Evolutionary conservation across 202 grass and related monocot species (phyloP).

Genomic region (Brachypodium distachyon): DNA sequence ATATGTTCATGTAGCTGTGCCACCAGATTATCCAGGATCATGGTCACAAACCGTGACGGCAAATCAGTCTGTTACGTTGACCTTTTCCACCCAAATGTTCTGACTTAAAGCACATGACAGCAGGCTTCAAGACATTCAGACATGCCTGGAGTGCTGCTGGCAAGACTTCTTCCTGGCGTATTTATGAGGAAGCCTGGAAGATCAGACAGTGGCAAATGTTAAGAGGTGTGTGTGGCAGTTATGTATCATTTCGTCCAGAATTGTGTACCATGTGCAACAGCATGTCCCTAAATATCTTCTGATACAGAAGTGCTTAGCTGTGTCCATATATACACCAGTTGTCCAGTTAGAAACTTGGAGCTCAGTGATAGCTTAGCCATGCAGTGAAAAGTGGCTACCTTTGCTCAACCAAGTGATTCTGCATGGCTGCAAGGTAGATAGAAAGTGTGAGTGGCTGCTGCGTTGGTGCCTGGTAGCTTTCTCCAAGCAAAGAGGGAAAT

Average conservation of each 20-base stretch:
- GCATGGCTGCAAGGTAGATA: not conserved
- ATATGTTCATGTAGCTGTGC: constrained; percentile 4
- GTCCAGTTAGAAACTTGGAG: not conserved
- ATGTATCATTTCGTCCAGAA: not conserved
- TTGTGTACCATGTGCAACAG: constrained; percentile 2
- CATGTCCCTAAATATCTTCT: constrained; percentile 8
- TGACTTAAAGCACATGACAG: not conserved
- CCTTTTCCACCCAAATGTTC: not conserved
- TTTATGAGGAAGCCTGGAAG: not conserved
- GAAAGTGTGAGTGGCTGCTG: constrained; percentile 16
- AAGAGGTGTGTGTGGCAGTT: not conserved
- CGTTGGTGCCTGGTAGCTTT: constrained; percentile 25
- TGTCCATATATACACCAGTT: not conserved
- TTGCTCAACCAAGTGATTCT: not conserved
- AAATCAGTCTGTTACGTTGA: not conserved
- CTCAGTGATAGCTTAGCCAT: not conserved
- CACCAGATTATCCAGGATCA: not conserved
- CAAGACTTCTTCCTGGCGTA: not conserved
- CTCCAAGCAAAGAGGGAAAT: constrained; percentile 15
- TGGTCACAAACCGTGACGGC: not conserved
- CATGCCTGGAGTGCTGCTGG: not conserved
- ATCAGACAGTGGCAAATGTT: not conserved
- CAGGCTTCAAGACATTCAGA: not conserved
- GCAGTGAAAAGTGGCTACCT: not conserved
- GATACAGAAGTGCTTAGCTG: not conserved